A percentile compares a stretch with the other conserved stretches of the same genome.
phyloP scores from a whole-genome alignment of 1,284 basidiomycete species.

The Polyporus tsugae region DNA sequence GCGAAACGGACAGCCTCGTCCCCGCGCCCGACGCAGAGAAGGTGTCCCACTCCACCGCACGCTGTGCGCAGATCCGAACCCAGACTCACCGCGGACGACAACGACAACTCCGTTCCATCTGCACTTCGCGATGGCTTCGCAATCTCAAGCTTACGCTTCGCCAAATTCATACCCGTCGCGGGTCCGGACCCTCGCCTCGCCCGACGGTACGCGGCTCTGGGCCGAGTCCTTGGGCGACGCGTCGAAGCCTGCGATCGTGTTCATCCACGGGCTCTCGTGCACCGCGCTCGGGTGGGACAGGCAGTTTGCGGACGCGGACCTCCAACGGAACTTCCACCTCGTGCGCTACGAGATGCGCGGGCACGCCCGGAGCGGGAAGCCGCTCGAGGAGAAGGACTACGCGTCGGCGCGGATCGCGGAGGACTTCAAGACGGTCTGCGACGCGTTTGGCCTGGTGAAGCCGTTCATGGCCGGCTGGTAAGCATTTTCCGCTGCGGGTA shows the following conservation, averaged over 20 bases:
- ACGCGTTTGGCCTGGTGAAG: constrained; percentile 43
- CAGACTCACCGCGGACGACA: not conserved
- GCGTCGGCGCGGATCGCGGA: constrained; percentile 44
- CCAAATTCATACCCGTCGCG: constrained; percentile 11
- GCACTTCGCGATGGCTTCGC: not conserved
- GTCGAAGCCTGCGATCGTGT: constrained; percentile 48
- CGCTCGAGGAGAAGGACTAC: constrained; percentile 36
- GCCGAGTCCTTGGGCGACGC: constrained; percentile 49
- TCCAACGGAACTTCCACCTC: constrained; percentile 45
- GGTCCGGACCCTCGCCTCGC: constrained; percentile 34
- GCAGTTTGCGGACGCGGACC: constrained; percentile 46
- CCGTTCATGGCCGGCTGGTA: constrained; percentile 51
- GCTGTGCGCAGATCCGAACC: not conserved
- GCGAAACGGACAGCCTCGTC: constrained; percentile 8
- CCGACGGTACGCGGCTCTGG: constrained; percentile 42
- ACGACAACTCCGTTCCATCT: not conserved
- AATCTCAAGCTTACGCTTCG: not conserved
- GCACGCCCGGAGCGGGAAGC: constrained; percentile 43
- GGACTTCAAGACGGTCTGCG: constrained; percentile 46
- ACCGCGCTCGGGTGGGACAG: constrained; percentile 47
- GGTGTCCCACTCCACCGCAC: not conserved
- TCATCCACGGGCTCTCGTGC: constrained; percentile 51
- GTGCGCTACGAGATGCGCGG: constrained; percentile 46
- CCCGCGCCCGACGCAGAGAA: not conserved
- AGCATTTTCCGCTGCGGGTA: not conserved